Evolutionary conservation across 768 basidiomycete species (phyloP).

Genomic region (Clitopilus hobsonii): DNA sequence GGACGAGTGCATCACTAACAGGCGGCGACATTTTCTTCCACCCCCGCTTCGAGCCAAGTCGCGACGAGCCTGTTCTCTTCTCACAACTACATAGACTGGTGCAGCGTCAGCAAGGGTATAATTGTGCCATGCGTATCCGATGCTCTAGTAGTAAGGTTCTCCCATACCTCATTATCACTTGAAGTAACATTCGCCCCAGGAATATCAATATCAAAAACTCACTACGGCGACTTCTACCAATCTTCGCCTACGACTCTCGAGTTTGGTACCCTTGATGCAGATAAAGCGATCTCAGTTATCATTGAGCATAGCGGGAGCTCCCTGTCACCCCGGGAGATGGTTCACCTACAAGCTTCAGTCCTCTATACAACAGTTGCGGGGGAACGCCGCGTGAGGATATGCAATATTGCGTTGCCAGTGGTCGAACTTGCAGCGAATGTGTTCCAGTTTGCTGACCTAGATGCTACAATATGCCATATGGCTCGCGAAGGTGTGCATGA

Average conservation of each 20-base stretch:
- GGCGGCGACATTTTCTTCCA: constrained; percentile 93
- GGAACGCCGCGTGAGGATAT: constrained; percentile 75
- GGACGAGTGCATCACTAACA: constrained; percentile 62
- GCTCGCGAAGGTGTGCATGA: constrained; percentile 62
- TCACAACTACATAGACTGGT: constrained; percentile 75
- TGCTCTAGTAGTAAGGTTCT: constrained; percentile 68
- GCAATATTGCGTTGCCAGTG: constrained; percentile 82
- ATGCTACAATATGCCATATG: constrained; percentile 69
- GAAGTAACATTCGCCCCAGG: constrained; percentile 30
- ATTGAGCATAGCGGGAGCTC: constrained; percentile 63
- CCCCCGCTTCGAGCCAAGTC: constrained; percentile 74
- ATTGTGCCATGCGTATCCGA: constrained; percentile 76
- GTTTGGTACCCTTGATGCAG: constrained; percentile 75
- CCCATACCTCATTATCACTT: constrained; percentile 3
- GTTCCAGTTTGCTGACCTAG: constrained; percentile 89
- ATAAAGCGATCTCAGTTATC: constrained; percentile 72
- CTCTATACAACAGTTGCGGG: constrained; percentile 80
- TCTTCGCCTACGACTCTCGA: constrained; percentile 68
- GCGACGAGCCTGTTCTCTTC: constrained; percentile 61
- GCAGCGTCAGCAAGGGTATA: constrained; percentile 69
- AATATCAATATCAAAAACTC: constrained; percentile 50
- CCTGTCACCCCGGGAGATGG: constrained; percentile 68
- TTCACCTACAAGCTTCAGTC: constrained; percentile 81
- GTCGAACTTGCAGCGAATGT: constrained; percentile 85
- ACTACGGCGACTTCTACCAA: constrained; percentile 72